Evolutionary conservation across 176 grass and related monocot species (phyloP).

Genomic region (Chrysopogon serrulatus): DNA sequence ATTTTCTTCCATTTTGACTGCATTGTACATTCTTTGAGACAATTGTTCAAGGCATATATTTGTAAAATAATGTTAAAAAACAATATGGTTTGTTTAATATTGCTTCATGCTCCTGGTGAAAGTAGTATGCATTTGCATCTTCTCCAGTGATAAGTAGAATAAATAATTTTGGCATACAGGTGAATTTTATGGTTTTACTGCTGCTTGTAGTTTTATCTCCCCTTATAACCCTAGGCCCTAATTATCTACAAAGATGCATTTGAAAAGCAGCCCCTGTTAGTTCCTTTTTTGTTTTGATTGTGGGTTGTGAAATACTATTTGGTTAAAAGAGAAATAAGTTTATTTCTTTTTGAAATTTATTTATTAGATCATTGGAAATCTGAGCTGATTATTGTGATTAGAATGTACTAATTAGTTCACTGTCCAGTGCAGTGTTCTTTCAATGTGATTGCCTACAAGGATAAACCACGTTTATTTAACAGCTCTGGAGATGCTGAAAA

Average conservation of each 20-base stretch:
- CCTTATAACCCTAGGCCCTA: neutral
- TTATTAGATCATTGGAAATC: neutral
- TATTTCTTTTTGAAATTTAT: neutral
- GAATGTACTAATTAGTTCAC: conserved; percentile 9
- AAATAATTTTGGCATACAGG: neutral
- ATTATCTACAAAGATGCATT: neutral
- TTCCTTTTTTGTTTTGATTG: neutral
- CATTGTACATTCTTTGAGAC: neutral
- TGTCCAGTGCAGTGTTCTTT: conserved; percentile 59
- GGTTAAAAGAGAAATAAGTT: neutral
- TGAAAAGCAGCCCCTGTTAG: neutral
- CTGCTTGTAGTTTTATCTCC: conserved; percentile 5
- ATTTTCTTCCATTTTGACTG: conserved; percentile 13
- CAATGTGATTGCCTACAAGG: conserved; percentile 83
- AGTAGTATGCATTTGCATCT: neutral
- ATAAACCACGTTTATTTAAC: conserved; percentile 80
- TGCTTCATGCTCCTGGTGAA: neutral
- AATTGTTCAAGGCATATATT: neutral
- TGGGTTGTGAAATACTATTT: neutral
- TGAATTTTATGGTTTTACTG: neutral
- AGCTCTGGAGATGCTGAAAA: conserved; percentile 67
- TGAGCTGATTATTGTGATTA: neutral
- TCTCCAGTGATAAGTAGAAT: neutral
- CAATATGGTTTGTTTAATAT: conserved; percentile 2
- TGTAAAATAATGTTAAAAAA: neutral